Evolutionary conservation across 1,139 yeast genomes (phyloP).

Genomic region (Yamadazyma diddensiae): DNA sequence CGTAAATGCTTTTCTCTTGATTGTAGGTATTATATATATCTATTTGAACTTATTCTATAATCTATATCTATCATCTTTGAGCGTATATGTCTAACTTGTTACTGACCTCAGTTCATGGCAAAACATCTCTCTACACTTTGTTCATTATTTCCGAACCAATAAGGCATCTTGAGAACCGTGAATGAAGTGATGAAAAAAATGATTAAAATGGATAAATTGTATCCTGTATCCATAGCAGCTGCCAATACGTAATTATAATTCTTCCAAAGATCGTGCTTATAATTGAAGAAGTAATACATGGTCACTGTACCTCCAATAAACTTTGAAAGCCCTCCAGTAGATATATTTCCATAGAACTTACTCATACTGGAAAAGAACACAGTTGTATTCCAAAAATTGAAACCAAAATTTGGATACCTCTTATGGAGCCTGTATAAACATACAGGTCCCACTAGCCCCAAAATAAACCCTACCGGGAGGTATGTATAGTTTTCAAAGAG

Average conservation of each 20-base stretch:
- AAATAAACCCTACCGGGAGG: slow-evolving; percentile 43
- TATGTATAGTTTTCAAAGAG: slow-evolving; percentile 38
- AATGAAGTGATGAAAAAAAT: slow-evolving; percentile 38
- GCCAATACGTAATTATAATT: slow-evolving; percentile 46
- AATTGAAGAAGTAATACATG: slow-evolving; percentile 42
- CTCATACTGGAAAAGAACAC: slow-evolving; percentile 49
- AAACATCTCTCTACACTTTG: slow-evolving; percentile 44
- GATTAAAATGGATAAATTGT: slow-evolving; percentile 36
- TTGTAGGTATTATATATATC: too few relatives aligned
- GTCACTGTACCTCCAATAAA: slow-evolving; percentile 46
- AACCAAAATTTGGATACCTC: slow-evolving; percentile 19
- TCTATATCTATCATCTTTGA: too few relatives aligned
- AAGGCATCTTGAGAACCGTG: slow-evolving; percentile 29
- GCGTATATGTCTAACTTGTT: too few relatives aligned
- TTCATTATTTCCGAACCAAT: slow-evolving; percentile 51
- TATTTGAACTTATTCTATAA: too few relatives aligned
- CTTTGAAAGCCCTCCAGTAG: slow-evolving; percentile 49
- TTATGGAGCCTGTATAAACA: slow-evolving; percentile 28
- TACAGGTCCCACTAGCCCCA: slow-evolving; percentile 40
- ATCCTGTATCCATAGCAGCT: slow-evolving; percentile 51
- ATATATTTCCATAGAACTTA: slow-evolving; percentile 34
- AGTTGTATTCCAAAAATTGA: slow-evolving; percentile 45
- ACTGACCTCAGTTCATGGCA: too few relatives aligned
- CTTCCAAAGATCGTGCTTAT: slow-evolving; percentile 37
- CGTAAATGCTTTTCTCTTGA: too few relatives aligned